Conservation (phyloP, 768 basidiomycete species). For the Trametes villosa region DNA sequence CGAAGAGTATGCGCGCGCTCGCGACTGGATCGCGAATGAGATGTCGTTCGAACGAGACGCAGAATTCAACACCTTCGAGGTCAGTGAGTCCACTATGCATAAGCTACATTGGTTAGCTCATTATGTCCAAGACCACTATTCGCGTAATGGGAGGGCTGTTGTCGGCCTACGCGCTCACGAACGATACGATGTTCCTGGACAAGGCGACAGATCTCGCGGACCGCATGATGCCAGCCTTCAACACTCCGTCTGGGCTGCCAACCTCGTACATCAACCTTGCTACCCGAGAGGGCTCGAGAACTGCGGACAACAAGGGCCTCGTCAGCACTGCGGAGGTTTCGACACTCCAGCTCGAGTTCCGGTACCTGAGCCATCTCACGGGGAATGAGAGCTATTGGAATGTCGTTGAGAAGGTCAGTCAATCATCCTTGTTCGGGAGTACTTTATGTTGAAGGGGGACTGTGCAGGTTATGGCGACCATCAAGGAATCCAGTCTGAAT, state of each 20-base stretch:
- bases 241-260: constrained; percentile 82
- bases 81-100: constrained; percentile 37
- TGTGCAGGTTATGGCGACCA: constrained; percentile 65
- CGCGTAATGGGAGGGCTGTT: constrained; percentile 90
- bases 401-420: constrained; percentile 68
- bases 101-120: constrained; percentile 3
- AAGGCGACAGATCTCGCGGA: constrained; percentile 84
- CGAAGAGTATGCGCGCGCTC: constrained; percentile 77
- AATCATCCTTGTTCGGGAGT: neutral
- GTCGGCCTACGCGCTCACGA: constrained; percentile 81
- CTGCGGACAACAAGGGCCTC: constrained; percentile 60
- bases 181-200: constrained; percentile 69
- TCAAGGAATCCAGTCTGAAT: constrained; percentile 63
- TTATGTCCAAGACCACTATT: constrained; percentile 77
- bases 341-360: constrained; percentile 89
- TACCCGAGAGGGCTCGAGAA: constrained; percentile 58
- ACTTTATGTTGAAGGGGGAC: neutral
- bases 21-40: constrained; percentile 72
- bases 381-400: constrained; percentile 82
- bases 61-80: constrained; percentile 90
- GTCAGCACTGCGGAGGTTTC: constrained; percentile 86
- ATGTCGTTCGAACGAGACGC: constrained; percentile 80
- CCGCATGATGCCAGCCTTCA: constrained; percentile 82
- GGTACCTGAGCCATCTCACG: constrained; percentile 81
- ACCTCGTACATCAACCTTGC: constrained; percentile 79